Conservation (phyloP, 1,284 basidiomycete species). For the Naganishia cerealis region DNA sequence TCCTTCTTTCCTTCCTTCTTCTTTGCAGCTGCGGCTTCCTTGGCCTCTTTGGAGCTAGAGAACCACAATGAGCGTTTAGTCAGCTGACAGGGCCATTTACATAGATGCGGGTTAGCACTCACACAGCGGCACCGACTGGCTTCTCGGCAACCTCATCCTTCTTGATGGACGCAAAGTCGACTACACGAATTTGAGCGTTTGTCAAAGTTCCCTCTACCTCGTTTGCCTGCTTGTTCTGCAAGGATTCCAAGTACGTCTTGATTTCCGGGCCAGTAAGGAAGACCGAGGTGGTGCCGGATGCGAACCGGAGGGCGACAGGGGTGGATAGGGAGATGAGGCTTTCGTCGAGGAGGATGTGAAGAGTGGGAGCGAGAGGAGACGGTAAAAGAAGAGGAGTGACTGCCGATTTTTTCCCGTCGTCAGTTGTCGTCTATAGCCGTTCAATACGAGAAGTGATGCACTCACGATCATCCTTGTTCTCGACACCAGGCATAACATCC, state of each 20-base stretch:
- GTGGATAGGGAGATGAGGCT: slow-evolving; percentile 64
- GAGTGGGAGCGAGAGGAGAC: slow-evolving; percentile 69
- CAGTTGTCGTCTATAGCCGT: background rate
- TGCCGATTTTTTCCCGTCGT: slow-evolving; percentile 43
- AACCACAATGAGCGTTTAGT: slow-evolving; percentile 26
- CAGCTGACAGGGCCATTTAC: background rate
- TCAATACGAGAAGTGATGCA: slow-evolving; percentile 35
- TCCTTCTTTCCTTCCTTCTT: slow-evolving; percentile 78
- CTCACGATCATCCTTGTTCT: slow-evolving; percentile 80
- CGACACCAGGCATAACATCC: slow-evolving; percentile 69
- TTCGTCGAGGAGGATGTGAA: slow-evolving; percentile 73
- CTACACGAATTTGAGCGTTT: slow-evolving; percentile 48
- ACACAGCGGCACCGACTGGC: slow-evolving; percentile 41
- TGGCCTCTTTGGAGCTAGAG: slow-evolving; percentile 40
- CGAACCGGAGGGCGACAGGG: slow-evolving; percentile 71
- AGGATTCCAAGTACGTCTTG: slow-evolving; percentile 66
- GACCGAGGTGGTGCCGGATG: slow-evolving; percentile 68
- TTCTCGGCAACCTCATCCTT: slow-evolving; percentile 55
- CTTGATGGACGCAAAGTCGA: slow-evolving; percentile 72
- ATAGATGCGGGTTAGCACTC: slow-evolving; percentile 26
- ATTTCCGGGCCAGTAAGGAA: slow-evolving; percentile 77
- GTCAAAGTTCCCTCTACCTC: slow-evolving; percentile 59
- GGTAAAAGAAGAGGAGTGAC: slow-evolving; percentile 78
- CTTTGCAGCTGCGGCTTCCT: slow-evolving; percentile 48
- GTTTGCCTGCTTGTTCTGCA: slow-evolving; percentile 63